phyloP scores from a whole-genome alignment of 2,329 filamentous ascomycete genomes.

The Cytospora leucostoma region DNA sequence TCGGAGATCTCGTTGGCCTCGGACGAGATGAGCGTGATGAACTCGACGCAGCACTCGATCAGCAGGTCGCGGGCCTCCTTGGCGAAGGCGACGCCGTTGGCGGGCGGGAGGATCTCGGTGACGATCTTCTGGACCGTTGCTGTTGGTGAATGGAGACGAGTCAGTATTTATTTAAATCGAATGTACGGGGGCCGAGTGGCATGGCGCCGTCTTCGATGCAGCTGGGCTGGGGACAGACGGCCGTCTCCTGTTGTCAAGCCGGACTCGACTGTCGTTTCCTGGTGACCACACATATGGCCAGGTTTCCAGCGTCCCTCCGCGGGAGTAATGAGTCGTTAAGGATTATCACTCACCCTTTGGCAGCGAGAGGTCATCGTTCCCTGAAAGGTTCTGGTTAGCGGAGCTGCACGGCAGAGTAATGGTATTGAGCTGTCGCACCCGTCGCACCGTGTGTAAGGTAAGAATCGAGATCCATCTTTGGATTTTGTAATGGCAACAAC shows the following conservation, averaged over 20 bases:
- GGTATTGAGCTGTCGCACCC: too few species aligned
- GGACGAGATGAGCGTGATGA: constrained; percentile 97
- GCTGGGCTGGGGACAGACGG: background rate
- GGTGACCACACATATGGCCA: background rate
- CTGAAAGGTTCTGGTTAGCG: constrained; percentile 45
- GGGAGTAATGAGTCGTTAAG: background rate
- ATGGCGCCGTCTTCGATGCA: background rate
- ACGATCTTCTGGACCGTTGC: constrained; percentile 84
- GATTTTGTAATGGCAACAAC: background rate
- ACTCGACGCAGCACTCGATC: constrained; percentile 98
- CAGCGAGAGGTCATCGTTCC: constrained; percentile 63
- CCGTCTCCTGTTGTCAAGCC: background rate
- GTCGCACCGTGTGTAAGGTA: background rate
- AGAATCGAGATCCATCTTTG: constrained; percentile 1
- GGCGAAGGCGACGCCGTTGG: constrained; percentile 78
- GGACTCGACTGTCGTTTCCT: background rate
- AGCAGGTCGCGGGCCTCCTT: constrained; percentile 94
- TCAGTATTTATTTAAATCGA: constrained; percentile 1
- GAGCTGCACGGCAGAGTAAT: constrained; percentile 8
- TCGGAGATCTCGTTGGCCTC: constrained; percentile 99
- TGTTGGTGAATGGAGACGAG: constrained; percentile 33
- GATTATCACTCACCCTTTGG: constrained; percentile 56
- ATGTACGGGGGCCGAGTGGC: background rate
- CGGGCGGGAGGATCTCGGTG: constrained; percentile 82
- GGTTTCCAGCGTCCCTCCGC: background rate